Conservation (phyloP, 73 alveolate species). For the Paramecium octaurelia region DNA sequence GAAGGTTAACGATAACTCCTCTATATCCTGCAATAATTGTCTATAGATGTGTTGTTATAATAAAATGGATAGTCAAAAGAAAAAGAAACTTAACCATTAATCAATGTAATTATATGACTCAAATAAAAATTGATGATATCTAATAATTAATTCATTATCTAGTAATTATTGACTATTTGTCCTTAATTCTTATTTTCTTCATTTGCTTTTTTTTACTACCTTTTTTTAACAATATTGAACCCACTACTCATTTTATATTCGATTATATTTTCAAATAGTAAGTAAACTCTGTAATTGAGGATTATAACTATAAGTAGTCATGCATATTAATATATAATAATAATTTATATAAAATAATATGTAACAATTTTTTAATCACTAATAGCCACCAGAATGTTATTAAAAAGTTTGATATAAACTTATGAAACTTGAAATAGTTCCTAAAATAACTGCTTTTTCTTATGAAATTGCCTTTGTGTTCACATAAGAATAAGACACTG, state of each 20-base stretch:
- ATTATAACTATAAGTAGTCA: too few relatives aligned
- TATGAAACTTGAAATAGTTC: constrained; percentile 22
- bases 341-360: background rate
- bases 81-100: background rate
- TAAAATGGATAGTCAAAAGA: background rate
- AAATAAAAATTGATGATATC: background rate
- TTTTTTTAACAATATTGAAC: too few relatives aligned
- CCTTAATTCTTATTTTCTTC: too few relatives aligned
- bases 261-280: too few relatives aligned
- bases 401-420: constrained; percentile 28
- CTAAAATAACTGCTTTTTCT: constrained; percentile 15
- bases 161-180: background rate
- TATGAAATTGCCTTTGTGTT: background rate
- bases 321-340: background rate
- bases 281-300: background rate
- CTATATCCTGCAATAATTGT: background rate
- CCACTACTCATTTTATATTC: too few relatives aligned
- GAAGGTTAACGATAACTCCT: background rate
- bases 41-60: background rate
- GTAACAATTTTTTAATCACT: background rate
- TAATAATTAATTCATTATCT: background rate
- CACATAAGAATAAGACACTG: constrained; percentile 13
- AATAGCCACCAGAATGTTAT: constrained; percentile 28
- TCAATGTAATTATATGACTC: background rate
- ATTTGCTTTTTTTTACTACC: too few relatives aligned